These are phyloP conservation scores for Haplosporangium sp. DNA, from an alignment of 371 early-diverging fungal species.

Conservation along the genomic window DNA sequence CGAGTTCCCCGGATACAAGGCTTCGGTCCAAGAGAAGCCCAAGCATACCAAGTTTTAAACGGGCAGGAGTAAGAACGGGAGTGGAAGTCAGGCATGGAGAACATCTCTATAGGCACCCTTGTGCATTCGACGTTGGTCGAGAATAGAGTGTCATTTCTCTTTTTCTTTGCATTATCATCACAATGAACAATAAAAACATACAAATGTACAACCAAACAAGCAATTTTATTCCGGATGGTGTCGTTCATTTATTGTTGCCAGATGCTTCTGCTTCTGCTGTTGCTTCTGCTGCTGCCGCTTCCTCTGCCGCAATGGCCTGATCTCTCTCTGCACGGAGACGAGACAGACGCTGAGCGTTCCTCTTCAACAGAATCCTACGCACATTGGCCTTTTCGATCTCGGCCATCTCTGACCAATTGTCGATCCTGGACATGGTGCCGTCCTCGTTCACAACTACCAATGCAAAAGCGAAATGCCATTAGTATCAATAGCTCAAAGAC, in stretches of 20 bases:
- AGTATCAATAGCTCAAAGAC: not conserved
- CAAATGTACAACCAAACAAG: too few species aligned
- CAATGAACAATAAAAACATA: not conserved
- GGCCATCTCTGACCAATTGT: slow-evolving; percentile 79
- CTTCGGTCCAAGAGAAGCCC: slow-evolving; percentile 45
- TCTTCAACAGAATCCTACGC: slow-evolving; percentile 71
- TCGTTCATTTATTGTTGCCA: too few species aligned
- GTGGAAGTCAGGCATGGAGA: not conserved
- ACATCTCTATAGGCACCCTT: too few species aligned
- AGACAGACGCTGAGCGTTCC: slow-evolving; percentile 69
- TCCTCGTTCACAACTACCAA: slow-evolving; percentile 69
- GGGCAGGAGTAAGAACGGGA: too few species aligned
- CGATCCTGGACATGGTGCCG: slow-evolving; percentile 77
- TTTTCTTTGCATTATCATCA: slow-evolving; percentile 2
- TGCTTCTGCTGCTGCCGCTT: too few species aligned
- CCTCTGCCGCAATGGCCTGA: slow-evolving; percentile 13
- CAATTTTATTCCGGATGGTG: too few species aligned
- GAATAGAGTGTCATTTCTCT: too few species aligned
- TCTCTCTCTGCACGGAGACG: slow-evolving; percentile 54
- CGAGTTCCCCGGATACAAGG: slow-evolving; percentile 78
- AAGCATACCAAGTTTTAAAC: slow-evolving; percentile 55
- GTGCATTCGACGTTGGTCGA: too few species aligned
- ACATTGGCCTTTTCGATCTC: slow-evolving; percentile 74
- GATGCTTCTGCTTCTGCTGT: too few species aligned
- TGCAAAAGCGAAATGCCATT: slow-evolving; percentile 2